A percentile compares a stretch with the other conserved stretches of the same genome.
These are phyloP conservation scores for Passiflora organensis DNA, from an alignment of 345 rosid genomes.

Conservation along the genomic window DNA sequence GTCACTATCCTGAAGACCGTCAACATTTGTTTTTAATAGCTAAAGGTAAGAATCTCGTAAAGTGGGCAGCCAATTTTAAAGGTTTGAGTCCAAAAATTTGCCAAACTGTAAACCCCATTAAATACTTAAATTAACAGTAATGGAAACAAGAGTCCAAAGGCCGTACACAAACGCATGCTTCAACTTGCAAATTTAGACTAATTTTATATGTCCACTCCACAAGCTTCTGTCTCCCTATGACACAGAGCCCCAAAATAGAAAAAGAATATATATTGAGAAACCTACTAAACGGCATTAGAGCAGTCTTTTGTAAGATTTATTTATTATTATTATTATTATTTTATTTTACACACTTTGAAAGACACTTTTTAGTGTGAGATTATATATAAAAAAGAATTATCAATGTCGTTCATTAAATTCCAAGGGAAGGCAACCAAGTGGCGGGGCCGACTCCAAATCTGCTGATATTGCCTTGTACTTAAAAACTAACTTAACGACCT, in stretches of 20 bases:
- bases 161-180: constrained; percentile 11
- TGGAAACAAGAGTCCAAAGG: not conserved
- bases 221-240: constrained; percentile 15
- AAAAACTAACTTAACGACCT: constrained; percentile 18
- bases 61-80: no score
- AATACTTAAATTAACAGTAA: not conserved
- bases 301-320: not conserved
- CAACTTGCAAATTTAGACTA: constrained; percentile 8
- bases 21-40: no score
- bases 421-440: not conserved
- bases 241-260: constrained; percentile 5
- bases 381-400: not conserved
- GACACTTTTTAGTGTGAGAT: not conserved
- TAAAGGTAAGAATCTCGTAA: no score
- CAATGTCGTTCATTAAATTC: constrained; percentile 5
- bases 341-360: no score
- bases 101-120: no score
- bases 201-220: constrained; percentile 9
- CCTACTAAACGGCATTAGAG: no score
- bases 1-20: no score
- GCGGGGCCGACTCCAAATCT: not conserved
- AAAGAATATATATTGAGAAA: constrained; percentile 4
- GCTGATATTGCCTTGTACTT: not conserved
- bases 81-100: no score
- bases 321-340: no score